A percentile compares a stretch with the other conserved stretches of the same genome.
Conservation (phyloP, 306 rosid species). For the Prosopis cineraria region DNA sequence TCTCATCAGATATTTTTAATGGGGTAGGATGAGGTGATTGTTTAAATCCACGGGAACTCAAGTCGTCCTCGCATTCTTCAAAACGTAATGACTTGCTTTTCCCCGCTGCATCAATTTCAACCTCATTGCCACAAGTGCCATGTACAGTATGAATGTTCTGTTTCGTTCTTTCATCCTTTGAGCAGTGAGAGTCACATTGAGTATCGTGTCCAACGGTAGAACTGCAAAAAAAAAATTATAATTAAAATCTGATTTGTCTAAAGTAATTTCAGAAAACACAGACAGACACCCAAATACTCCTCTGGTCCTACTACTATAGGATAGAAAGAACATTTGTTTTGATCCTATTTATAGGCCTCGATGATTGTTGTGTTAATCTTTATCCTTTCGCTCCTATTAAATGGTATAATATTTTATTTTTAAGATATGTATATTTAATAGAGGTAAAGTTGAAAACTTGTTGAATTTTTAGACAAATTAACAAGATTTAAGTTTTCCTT, state of each 20-base stretch:
- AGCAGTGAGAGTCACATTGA: conserved; percentile 18
- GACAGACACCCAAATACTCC: no score
- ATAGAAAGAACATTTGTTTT: no score
- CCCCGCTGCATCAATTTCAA: conserved; percentile 35
- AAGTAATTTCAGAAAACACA: conserved; percentile 23
- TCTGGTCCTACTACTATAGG: no score
- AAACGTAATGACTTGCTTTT: conserved; percentile 66
- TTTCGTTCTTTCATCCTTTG: conserved; percentile 29
- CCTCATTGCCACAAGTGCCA: neutral
- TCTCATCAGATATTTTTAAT: conserved; percentile 64
- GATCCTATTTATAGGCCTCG: no score
- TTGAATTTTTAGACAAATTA: no score
- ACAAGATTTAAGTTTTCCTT: no score
- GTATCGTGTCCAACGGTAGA: conserved; percentile 36
- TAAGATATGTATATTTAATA: no score
- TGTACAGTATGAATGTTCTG: conserved; percentile 14
- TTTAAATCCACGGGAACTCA: conserved; percentile 46
- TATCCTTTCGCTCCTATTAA: no score
- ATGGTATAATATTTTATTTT: no score
- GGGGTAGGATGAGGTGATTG: conserved; percentile 74
- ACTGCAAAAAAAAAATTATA: conserved; percentile 30
- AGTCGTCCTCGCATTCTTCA: conserved; percentile 63
- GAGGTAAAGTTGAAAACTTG: no score
- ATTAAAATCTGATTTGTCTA: neutral
- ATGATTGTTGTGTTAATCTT: no score